Conservation (phyloP, 441 rosid species). For the Populus hybrid region DNA sequence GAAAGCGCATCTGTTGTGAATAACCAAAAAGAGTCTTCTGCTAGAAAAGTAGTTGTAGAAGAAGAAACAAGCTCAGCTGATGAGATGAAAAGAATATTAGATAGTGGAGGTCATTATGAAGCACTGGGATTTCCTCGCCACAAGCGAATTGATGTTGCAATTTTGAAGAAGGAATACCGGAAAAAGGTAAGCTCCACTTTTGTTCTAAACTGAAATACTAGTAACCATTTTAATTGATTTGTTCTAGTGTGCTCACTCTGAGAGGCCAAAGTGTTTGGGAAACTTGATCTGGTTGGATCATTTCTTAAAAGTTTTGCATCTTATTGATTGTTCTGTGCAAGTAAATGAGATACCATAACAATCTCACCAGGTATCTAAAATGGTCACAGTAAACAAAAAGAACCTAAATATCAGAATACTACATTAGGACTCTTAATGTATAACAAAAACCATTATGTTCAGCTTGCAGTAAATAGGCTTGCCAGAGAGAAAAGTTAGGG, state of each 20-base stretch:
- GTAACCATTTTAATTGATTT: not conserved
- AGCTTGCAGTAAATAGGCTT: not conserved
- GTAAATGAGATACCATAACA: not conserved
- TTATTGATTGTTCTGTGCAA: not conserved
- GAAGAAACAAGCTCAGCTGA: constrained; percentile 59
- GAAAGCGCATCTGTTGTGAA: constrained; percentile 45
- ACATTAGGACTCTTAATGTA: not conserved
- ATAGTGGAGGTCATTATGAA: constrained; percentile 73
- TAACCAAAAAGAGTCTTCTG: constrained; percentile 42
- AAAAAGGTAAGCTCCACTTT: constrained; percentile 54
- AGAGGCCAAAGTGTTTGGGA: not conserved
- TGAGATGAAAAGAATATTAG: constrained; percentile 91
- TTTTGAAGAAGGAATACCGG: constrained; percentile 83
- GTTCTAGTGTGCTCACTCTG: not conserved
- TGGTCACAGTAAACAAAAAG: not conserved
- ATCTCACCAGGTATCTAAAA: not conserved
- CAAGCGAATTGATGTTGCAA: constrained; percentile 51
- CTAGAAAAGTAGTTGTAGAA: constrained; percentile 38
- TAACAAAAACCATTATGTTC: not conserved
- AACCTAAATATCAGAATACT: not conserved
- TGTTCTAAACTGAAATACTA: not conserved
- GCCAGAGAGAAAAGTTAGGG: not conserved
- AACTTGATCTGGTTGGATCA: not conserved
- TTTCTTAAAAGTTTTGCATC: not conserved
- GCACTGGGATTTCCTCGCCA: constrained; percentile 80